Percentiles rank a stretch among this genome's conserved stretches.
These are phyloP conservation scores for Knoxdaviesia capensis DNA, from an alignment of 2,329 filamentous ascomycete genomes.

Conservation along the genomic window DNA sequence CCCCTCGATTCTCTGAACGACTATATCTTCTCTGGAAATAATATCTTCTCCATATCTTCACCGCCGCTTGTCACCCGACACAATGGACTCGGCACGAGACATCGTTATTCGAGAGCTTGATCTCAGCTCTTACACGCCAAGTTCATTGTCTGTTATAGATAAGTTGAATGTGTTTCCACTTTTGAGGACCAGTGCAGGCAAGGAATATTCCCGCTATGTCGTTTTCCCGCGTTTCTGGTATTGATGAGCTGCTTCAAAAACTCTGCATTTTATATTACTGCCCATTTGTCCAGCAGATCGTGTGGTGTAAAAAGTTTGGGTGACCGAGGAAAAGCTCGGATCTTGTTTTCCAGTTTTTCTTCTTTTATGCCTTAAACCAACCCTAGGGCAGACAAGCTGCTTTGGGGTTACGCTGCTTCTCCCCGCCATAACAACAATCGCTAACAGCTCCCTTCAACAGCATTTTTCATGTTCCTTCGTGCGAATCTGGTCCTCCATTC, in stretches of 20 bases:
- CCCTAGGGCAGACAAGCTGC: neutral
- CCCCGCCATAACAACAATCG: slow-evolving; percentile 2
- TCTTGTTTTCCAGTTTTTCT: slow-evolving; percentile 6
- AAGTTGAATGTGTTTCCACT: slow-evolving; percentile 35
- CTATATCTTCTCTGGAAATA: no score
- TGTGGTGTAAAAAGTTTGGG: no score
- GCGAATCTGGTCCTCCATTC: slow-evolving; percentile 55
- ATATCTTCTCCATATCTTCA: neutral
- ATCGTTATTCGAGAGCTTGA: slow-evolving; percentile 27
- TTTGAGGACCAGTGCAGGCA: slow-evolving; percentile 39
- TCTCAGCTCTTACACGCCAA: slow-evolving; percentile 23
- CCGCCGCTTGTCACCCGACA: neutral
- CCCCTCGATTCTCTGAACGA: no score
- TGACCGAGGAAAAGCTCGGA: no score
- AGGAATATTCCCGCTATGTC: slow-evolving; percentile 10
- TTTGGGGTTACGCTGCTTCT: neutral
- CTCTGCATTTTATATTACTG: no score
- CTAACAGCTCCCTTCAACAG: slow-evolving; percentile 21
- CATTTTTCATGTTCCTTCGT: slow-evolving; percentile 65
- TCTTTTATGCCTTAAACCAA: slow-evolving; percentile 3
- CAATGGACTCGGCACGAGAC: slow-evolving; percentile 9
- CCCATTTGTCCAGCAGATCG: no score
- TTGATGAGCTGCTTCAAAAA: no score
- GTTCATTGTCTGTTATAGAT: slow-evolving; percentile 23
- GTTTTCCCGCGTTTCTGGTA: no score